Percentiles rank a stretch among this genome's conserved stretches.
These are phyloP conservation scores for Akanthomyces lecanii DNA, from an alignment of 2,329 filamentous ascomycete genomes.

Conservation along the genomic window DNA sequence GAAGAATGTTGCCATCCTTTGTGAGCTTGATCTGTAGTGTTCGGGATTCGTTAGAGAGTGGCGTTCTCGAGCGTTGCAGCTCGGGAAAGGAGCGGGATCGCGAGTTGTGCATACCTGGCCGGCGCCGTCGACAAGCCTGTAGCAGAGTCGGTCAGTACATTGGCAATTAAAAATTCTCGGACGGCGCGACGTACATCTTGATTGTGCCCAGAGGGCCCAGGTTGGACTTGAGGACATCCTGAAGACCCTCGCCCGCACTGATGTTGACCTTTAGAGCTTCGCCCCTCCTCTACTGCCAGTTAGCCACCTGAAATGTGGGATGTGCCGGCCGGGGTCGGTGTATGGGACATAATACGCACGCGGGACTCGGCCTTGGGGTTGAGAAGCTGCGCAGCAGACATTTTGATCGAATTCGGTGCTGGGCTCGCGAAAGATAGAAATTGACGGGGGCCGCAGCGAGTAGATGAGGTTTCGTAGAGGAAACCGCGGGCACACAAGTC, in stretches of 20 bases:
- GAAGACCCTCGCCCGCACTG: slow-evolving; percentile 85
- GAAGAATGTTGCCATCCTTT: slow-evolving; percentile 90
- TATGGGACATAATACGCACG: slow-evolving; percentile 50
- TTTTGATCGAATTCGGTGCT: slow-evolving; percentile 35
- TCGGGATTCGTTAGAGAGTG: slow-evolving; percentile 16
- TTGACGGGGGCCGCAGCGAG: slow-evolving; percentile 14
- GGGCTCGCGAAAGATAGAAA: slow-evolving; percentile 7
- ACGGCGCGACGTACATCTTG: slow-evolving; percentile 68
- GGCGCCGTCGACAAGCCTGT: slow-evolving; percentile 64
- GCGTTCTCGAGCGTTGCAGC: slow-evolving; percentile 23
- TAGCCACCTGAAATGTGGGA: slow-evolving; percentile 28
- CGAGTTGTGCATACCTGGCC: slow-evolving; percentile 52
- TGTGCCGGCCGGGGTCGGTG: slow-evolving; percentile 18
- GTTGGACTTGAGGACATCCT: slow-evolving; percentile 95
- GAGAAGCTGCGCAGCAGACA: slow-evolving; percentile 97
- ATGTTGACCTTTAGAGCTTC: slow-evolving; percentile 98
- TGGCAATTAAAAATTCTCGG: slow-evolving; percentile 3
- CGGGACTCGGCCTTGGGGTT: slow-evolving; percentile 99
- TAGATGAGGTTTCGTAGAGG: slow-evolving; percentile 11
- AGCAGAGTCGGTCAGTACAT: slow-evolving; percentile 24
- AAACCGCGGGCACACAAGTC: slow-evolving; percentile 10
- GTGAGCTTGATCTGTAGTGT: slow-evolving; percentile 84
- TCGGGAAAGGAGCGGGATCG: slow-evolving; percentile 24
- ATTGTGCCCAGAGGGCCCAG: slow-evolving; percentile 89
- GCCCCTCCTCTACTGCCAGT: slow-evolving; percentile 69